A percentile compares a stretch with the other conserved stretches of the same genome.
phyloP scores from a whole-genome alignment of 208 protist genomes.

The Acanthamoeba triangularis region DNA sequence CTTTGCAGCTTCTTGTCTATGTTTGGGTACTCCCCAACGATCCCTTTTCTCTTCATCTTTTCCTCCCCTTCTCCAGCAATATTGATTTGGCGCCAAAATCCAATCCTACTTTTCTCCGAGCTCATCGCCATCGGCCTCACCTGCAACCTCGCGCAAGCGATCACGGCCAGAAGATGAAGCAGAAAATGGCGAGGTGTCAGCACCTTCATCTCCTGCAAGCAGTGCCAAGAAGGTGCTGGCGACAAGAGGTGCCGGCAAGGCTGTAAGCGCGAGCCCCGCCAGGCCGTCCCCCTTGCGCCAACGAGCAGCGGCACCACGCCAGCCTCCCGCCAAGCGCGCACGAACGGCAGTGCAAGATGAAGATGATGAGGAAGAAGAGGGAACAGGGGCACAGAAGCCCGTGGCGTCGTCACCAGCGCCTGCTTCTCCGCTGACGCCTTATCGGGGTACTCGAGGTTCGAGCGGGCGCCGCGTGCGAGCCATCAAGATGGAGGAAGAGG shows the following conservation, averaged over 20 bases:
- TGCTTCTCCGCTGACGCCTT: constrained; percentile 8
- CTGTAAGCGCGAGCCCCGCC: too few relatives aligned
- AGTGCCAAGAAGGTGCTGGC: not conserved
- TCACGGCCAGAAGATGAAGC: not conserved
- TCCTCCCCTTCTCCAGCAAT: too few relatives aligned
- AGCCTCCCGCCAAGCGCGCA: constrained; percentile 33
- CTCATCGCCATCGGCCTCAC: not conserved
- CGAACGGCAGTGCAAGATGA: not conserved
- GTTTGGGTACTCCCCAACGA: not conserved
- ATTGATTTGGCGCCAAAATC: too few relatives aligned
- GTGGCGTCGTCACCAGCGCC: not conserved
- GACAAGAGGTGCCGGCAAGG: not conserved
- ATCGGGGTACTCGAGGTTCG: not conserved
- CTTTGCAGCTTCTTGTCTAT: not conserved
- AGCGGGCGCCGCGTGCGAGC: not conserved
- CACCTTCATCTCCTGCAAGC: too few relatives aligned
- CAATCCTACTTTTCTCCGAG: too few relatives aligned
- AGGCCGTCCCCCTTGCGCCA: constrained; percentile 13
- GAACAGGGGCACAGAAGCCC: not conserved
- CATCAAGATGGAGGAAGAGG: not conserved
- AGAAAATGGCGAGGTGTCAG: not conserved
- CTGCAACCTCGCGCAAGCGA: not conserved
- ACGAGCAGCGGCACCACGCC: not conserved
- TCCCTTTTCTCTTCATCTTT: not conserved
- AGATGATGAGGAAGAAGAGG: not conserved